Evolutionary conservation across 2,329 filamentous ascomycete genomes (phyloP).

Genomic region (Alternaria arborescens): DNA sequence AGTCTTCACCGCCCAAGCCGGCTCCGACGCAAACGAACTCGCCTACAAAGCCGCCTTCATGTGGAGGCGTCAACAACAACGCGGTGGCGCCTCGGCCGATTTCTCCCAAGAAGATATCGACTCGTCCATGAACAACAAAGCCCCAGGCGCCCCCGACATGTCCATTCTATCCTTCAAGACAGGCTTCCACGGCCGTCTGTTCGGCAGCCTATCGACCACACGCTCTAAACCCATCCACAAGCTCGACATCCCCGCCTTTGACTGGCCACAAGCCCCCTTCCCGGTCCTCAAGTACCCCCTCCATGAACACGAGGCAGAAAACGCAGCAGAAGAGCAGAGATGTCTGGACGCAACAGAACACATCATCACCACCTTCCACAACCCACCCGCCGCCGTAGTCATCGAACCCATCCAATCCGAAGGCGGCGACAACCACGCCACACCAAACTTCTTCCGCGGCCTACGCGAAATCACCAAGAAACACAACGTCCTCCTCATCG

Average conservation of each 20-base stretch:
- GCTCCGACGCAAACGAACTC: slow-evolving; percentile 92
- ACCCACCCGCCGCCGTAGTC: slow-evolving; percentile 81
- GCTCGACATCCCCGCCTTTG: slow-evolving; percentile 91
- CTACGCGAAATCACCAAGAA: slow-evolving; percentile 81
- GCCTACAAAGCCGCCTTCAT: slow-evolving; percentile 97
- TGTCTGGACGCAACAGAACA: slow-evolving; percentile 85
- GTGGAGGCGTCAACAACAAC: slow-evolving; percentile 82
- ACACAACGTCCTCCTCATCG: slow-evolving; percentile 83
- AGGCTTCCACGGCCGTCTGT: slow-evolving; percentile 89
- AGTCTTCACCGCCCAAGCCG: slow-evolving; percentile 89
- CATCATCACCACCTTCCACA: slow-evolving; percentile 79
- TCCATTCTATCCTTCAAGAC: slow-evolving; percentile 90
- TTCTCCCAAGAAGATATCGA: slow-evolving; percentile 80
- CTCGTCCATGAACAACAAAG: slow-evolving; percentile 81
- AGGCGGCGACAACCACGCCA: slow-evolving; percentile 93
- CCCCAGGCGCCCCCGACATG: slow-evolving; percentile 78
- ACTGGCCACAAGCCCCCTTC: slow-evolving; percentile 93
- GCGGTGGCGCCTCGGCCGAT: slow-evolving; percentile 78
- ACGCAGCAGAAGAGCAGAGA: slow-evolving; percentile 80
- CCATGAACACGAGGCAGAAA: slow-evolving; percentile 79
- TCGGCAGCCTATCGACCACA: slow-evolving; percentile 86
- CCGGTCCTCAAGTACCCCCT: slow-evolving; percentile 87
- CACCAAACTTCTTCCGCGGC: slow-evolving; percentile 83
- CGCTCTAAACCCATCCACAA: slow-evolving; percentile 95
- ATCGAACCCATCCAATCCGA: slow-evolving; percentile 94